Percentiles rank a stretch among this genome's conserved stretches.
These are phyloP conservation scores for Metschnikowia similis DNA, from an alignment of 805 yeast genomes.

Conservation along the genomic window DNA sequence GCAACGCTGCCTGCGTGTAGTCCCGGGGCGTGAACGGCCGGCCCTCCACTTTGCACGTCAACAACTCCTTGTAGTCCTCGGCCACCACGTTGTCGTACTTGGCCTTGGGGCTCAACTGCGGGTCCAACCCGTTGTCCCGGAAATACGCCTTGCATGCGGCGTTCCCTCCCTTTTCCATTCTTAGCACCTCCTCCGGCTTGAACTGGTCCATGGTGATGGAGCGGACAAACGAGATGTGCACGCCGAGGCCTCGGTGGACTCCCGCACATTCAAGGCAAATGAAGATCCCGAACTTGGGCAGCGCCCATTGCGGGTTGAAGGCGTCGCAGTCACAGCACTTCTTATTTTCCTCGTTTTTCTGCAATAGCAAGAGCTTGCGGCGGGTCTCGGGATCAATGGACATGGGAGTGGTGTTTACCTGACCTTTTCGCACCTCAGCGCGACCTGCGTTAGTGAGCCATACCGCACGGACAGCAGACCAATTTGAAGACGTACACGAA, in stretches of 20 bases:
- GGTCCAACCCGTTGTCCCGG: slow-evolving; percentile 64
- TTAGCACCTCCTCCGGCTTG: slow-evolving; percentile 81
- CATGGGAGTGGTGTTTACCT: slow-evolving; percentile 29
- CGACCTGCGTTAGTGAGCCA: too few relatives aligned
- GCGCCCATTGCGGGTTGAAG: slow-evolving; percentile 99
- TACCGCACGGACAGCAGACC: too few relatives aligned
- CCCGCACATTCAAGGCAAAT: slow-evolving; percentile 99
- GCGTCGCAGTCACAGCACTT: slow-evolving; percentile 92
- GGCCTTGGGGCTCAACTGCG: slow-evolving; percentile 55
- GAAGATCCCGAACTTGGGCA: slow-evolving; percentile 95
- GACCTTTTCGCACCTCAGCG: neutral
- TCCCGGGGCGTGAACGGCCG: slow-evolving; percentile 63
- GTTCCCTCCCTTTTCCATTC: slow-evolving; percentile 96
- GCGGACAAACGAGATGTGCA: slow-evolving; percentile 93
- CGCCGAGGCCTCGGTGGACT: slow-evolving; percentile 90
- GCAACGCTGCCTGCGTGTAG: slow-evolving; percentile 46
- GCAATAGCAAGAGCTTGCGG: slow-evolving; percentile 69
- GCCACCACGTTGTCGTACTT: slow-evolving; percentile 91
- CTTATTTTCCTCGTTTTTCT: slow-evolving; percentile 77
- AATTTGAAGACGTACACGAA: too few relatives aligned
- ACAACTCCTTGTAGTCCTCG: slow-evolving; percentile 84
- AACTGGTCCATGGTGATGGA: slow-evolving; percentile 98
- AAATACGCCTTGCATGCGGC: slow-evolving; percentile 68
- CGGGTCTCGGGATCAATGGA: slow-evolving; percentile 92
- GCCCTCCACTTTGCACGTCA: slow-evolving; percentile 73